Evolutionary conservation across 2,329 filamentous ascomycete species (phyloP).

Genomic region (Zymoseptoria crescenta): DNA sequence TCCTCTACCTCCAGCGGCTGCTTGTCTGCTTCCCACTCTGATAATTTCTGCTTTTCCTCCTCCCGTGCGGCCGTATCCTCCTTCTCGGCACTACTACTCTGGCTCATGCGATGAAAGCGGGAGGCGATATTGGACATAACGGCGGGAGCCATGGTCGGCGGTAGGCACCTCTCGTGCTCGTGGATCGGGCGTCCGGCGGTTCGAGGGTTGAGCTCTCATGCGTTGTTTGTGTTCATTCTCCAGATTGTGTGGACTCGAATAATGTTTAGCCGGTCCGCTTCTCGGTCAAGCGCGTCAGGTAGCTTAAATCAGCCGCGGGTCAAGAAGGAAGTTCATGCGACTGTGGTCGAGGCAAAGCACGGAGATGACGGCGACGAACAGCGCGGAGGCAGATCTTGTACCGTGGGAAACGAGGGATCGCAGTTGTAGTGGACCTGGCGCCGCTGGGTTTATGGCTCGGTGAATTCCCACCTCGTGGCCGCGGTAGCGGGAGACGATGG

Average conservation of each 20-base stretch:
- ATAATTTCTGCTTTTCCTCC: slow-evolving; percentile 40
- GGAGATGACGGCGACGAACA: background rate
- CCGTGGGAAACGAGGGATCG: background rate
- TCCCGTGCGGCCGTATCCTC: slow-evolving; percentile 32
- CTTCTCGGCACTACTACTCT: slow-evolving; percentile 21
- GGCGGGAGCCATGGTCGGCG: slow-evolving; percentile 24
- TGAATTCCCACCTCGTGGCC: background rate
- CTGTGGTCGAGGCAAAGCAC: background rate
- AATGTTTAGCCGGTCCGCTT: background rate
- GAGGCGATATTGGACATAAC: slow-evolving; percentile 29
- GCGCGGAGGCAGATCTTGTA: background rate
- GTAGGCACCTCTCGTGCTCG: background rate
- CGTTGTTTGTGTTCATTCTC: background rate
- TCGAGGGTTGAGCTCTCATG: background rate
- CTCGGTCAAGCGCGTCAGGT: background rate
- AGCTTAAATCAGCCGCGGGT: background rate
- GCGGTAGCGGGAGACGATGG: background rate
- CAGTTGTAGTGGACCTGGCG: background rate
- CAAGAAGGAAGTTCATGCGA: background rate
- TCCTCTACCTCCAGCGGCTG: slow-evolving; percentile 36
- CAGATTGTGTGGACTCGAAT: background rate
- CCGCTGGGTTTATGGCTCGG: background rate
- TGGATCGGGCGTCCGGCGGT: background rate
- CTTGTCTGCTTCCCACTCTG: slow-evolving; percentile 41
- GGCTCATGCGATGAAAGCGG: slow-evolving; percentile 29